Base-by-base conservation (phyloP, 192 early-diverging fungal genomes). In the Entomortierella lignicola region DNA sequence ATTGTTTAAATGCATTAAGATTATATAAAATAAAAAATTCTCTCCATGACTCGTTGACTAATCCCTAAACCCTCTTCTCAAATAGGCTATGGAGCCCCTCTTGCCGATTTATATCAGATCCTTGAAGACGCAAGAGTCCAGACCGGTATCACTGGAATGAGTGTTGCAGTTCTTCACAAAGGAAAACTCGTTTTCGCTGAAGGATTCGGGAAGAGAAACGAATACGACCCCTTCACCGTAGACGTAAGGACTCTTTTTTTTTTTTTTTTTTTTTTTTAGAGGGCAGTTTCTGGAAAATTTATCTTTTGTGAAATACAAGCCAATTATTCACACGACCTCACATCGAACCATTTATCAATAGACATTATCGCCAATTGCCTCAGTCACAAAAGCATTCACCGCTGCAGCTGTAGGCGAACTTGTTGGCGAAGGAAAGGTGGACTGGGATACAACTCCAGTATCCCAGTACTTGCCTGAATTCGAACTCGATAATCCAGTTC, bases 391-490 rank as follows among this genome's bases (percentile, higher is more conserved):
- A 57, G 56, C 66, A 18, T 48, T 71, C 12, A 71, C 69, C 17
- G 69, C 69, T 12, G 56, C 69, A 1, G 10, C 53, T 10, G 57
- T 71, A 10, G 69, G 60, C 3, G 69, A 71, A 27, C 25, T 71
- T 42, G 69, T 71, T 20, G 69, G 60, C 4, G 69, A 63, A 21
- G 69, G 69, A 30, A 71, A 71, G 34, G 17, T 71, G 23, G 60
- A 71, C 8, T 72, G 70, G 70, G 61, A 72, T 25, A 64, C 43
- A 1, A 72, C 70, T 26, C 62, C 70, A 6, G 70, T 72, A 26
- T 44, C 43, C 17, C 50, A 63, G 12, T 72, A 64, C 17, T 32
- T 64, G 8, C 70, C 70, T 13, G 62, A 63, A 21, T 20, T 31
- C 27, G 26, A 64, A 55, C 37, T 56, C 4, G 50, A n/a, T 13